Percentiles rank a stretch among this genome's conserved stretches.
Evolutionary conservation across 2,329 filamentous ascomycete species (phyloP).

Genomic region (Gaeumannomyces tritici): DNA sequence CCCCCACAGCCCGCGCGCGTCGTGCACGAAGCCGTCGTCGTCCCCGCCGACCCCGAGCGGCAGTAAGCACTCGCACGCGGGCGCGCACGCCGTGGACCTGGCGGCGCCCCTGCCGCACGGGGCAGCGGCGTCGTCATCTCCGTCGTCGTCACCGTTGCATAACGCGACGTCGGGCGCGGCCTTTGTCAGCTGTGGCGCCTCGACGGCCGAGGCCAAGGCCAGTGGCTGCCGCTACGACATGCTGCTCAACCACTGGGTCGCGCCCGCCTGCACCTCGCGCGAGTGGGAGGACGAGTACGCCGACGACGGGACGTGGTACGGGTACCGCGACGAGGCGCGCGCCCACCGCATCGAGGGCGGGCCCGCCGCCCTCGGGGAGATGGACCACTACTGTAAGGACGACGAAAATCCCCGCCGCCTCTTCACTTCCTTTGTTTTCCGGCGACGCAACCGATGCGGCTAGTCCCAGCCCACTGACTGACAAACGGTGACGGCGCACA

Average conservation of each 20-base stretch:
- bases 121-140: background rate
- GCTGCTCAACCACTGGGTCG: slow-evolving; percentile 10
- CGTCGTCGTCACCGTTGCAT: background rate
- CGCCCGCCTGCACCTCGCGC: slow-evolving; percentile 8
- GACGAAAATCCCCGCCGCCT: too few relatives aligned
- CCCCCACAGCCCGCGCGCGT: too few relatives aligned
- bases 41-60: background rate
- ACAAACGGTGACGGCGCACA: too few relatives aligned
- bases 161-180: slow-evolving; percentile 3
- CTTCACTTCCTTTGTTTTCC: too few relatives aligned
- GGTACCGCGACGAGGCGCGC: slow-evolving; percentile 13
- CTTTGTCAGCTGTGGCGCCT: slow-evolving; percentile 5
- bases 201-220: slow-evolving; percentile 7
- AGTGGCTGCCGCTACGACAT: slow-evolving; percentile 9
- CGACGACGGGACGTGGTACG: slow-evolving; percentile 15
- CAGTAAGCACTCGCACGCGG: background rate
- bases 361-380: slow-evolving; percentile 12
- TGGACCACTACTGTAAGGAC: slow-evolving; percentile 12
- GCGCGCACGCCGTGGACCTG: background rate
- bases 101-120: background rate
- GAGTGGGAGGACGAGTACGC: slow-evolving; percentile 15
- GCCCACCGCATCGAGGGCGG: slow-evolving; percentile 10
- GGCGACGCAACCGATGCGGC: too few relatives aligned
- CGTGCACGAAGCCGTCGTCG: background rate
- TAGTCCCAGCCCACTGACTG: too few relatives aligned